phyloP scores from a whole-genome alignment of 805 yeast species.

The Candida sphagnicola region DNA sequence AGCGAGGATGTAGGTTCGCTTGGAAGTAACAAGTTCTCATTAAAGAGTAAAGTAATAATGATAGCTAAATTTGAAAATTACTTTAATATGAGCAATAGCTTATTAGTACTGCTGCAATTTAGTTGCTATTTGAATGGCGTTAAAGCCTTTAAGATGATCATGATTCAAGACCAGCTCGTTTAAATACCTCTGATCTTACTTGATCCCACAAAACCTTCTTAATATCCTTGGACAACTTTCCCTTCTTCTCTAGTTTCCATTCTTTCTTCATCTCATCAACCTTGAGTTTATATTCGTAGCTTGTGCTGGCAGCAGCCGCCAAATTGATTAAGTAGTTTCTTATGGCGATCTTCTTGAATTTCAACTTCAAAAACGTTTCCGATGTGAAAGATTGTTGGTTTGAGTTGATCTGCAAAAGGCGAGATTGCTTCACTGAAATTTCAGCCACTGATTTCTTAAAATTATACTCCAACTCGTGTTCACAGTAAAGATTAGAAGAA shows the following conservation, averaged over 20 bases:
- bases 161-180: constrained; percentile 37
- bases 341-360: constrained; percentile 43
- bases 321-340: constrained; percentile 49
- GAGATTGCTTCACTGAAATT: constrained; percentile 45
- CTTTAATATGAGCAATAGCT: no score
- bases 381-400: constrained; percentile 27
- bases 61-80: no score
- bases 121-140: no score
- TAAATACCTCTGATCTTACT: constrained; percentile 49
- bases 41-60: no score
- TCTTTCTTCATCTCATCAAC: constrained; percentile 29
- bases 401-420: constrained; percentile 36
- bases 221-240: constrained; percentile 36
- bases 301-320: constrained; percentile 53
- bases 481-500: constrained; percentile 43
- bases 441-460: constrained; percentile 48
- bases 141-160: no score
- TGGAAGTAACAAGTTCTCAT: no score
- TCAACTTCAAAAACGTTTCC: constrained; percentile 28
- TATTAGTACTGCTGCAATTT: no score
- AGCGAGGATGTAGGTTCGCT: no score
- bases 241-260: constrained; percentile 19
- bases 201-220: constrained; percentile 45
- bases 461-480: constrained; percentile 41
- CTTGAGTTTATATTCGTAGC: constrained; percentile 44